Percentiles rank a stretch among this genome's conserved stretches.
These are phyloP conservation scores for Cucurbita moschata DNA, from an alignment of 306 rosid genomes.

Conservation along the genomic window DNA sequence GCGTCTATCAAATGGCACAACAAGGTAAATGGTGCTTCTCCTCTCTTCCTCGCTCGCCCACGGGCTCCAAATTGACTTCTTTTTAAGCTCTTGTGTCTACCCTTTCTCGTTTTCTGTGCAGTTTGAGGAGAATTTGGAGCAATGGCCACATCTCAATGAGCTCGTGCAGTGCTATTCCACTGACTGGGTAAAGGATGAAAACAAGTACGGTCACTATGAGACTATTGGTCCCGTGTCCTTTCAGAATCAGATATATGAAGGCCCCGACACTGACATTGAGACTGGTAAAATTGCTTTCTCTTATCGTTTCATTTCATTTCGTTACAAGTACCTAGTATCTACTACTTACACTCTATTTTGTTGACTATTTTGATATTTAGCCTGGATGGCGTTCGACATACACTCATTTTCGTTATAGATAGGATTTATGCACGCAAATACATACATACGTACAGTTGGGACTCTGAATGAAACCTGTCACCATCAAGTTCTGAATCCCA, in stretches of 20 bases:
- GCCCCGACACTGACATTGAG: slow-evolving; percentile 94
- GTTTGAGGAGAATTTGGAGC: slow-evolving; percentile 96
- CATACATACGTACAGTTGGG: background rate
- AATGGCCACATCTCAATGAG: slow-evolving; percentile 94
- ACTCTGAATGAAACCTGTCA: background rate
- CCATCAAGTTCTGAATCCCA: background rate
- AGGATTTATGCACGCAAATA: background rate
- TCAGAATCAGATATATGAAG: slow-evolving; percentile 85
- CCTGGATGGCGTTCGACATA: background rate
- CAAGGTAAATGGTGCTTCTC: slow-evolving; percentile 36
- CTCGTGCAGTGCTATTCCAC: slow-evolving; percentile 90
- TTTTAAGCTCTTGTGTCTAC: background rate
- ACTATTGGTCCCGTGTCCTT: slow-evolving; percentile 51
- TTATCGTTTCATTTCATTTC: too few species aligned
- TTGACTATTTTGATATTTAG: background rate
- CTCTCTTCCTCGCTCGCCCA: background rate
- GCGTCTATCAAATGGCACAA: slow-evolving; percentile 75
- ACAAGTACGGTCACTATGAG: slow-evolving; percentile 85
- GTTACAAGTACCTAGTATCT: background rate
- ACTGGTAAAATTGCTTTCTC: slow-evolving; percentile 34
- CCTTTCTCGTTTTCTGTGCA: slow-evolving; percentile 13
- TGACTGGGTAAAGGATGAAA: slow-evolving; percentile 92
- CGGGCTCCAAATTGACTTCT: background rate
- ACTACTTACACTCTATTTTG: background rate
- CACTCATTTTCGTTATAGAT: background rate